Base-by-base conservation (phyloP, 1,284 basidiomycete genomes). In the Phlebopus sp. region DNA sequence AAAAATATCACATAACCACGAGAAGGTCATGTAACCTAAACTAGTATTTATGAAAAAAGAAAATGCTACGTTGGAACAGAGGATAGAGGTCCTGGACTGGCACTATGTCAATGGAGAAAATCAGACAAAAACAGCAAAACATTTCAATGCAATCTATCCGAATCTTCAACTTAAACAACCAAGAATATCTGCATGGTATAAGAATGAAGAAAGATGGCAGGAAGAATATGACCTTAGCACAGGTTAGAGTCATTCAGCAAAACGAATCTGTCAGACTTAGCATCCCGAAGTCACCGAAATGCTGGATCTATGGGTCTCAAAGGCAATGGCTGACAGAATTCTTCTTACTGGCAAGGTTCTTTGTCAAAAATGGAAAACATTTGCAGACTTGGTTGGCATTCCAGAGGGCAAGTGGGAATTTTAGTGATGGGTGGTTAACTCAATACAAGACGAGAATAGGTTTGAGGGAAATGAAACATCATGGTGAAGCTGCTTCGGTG, bases 271-370 rank as follows among this genome's bases (percentile, higher is more conserved):
- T 34, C 48, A 59, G 10, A 59, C 38, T 0, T 15, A 37, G 1
- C 48, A 59, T 41, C 40, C 45, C 0, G 35, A 58, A 0, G 39
- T 58, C 0, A 55, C n/a, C 0, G 45, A 57, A 1, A 58, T 59
- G 55, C 1, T 57, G 2, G 49, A 59, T 2, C 35, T 59, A 0
- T 59, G 57, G 47, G 29, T 59, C 0, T 42, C 18, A 0, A 55
- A 58, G 14, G 55, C 29, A 1, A 55, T 57, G 49, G n/a, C n/a
- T n/a, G n/a, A n/a, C n/a, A n/a, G n/a, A n/a, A n/a, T n/a, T n/a
- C n/a, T n/a, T n/a, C n/a, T n/a, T 0, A 37, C 55, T 2, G 6
- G 13, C 0, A 0, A 57, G 0, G 29, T 57, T 14, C 21, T 58
- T 0, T 0, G 4, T 0, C 42, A 52, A 13, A 55, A 58, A 31